These are phyloP conservation scores for Oryza coarctata DNA, from an alignment of 176 grass and related monocot species.

Conservation along the genomic window DNA sequence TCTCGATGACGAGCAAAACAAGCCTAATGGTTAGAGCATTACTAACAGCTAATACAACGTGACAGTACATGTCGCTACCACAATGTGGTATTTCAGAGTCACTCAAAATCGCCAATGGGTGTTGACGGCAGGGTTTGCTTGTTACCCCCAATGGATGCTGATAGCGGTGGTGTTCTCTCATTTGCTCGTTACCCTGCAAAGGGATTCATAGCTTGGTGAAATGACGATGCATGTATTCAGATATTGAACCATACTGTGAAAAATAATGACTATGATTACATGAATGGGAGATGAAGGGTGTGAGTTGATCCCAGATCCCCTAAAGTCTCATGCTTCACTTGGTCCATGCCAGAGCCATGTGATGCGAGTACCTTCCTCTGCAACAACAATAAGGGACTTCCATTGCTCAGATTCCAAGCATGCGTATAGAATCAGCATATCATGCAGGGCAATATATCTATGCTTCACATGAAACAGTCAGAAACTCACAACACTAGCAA, in stretches of 20 bases:
- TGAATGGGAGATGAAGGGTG: slow-evolving; percentile 29
- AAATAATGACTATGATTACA: slow-evolving; percentile 37
- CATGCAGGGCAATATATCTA: neutral
- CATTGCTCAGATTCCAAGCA: slow-evolving; percentile 17
- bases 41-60: slow-evolving; percentile 17
- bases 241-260: neutral
- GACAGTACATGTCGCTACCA: neutral
- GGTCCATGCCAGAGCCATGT: slow-evolving; percentile 24
- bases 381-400: slow-evolving; percentile 22
- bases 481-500: neutral
- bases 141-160: neutral
- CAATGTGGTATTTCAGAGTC: neutral
- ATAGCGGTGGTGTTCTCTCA: slow-evolving; percentile 10
- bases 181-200: slow-evolving; percentile 31
- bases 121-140: neutral
- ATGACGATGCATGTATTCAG: neutral
- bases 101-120: neutral
- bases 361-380: slow-evolving; percentile 58
- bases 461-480: neutral
- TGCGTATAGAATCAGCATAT: neutral
- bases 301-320: slow-evolving; percentile 23
- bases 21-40: slow-evolving; percentile 23
- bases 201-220: neutral
- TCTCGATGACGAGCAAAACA: slow-evolving; percentile 36
- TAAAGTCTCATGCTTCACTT: slow-evolving; percentile 20